Percentiles rank a stretch among this genome's conserved stretches.
Evolutionary conservation across 1,139 yeast species (phyloP).

Genomic region (Geotrichum candidum): DNA sequence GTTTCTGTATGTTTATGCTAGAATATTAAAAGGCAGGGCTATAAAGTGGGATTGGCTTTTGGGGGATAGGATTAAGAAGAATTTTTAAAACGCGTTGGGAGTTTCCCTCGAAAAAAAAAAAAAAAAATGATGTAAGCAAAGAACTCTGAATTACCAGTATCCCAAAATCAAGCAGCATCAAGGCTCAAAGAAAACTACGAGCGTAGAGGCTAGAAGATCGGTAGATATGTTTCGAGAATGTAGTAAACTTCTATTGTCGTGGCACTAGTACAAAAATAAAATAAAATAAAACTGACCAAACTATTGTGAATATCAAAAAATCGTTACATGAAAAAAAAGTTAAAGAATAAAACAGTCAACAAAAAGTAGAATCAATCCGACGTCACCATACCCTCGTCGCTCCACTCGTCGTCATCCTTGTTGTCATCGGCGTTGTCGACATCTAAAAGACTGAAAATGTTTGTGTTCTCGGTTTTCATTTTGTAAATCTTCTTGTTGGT

Average conservation of each 20-base stretch:
- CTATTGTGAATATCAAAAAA: neutral
- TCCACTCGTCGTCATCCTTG: neutral
- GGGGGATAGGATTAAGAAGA: neutral
- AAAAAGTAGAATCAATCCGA: neutral
- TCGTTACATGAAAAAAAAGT: neutral
- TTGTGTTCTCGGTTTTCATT: constrained; percentile 8
- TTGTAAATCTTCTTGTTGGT: constrained; percentile 10
- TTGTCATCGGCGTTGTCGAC: constrained; percentile 2
- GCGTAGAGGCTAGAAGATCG: neutral
- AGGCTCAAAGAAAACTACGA: too few species aligned
- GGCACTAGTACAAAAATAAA: neutral
- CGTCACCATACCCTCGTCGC: neutral
- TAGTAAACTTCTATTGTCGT: neutral
- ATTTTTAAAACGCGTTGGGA: neutral
- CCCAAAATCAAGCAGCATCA: neutral
- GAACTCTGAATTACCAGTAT: neutral
- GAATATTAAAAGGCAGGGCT: neutral
- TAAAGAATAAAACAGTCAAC: neutral
- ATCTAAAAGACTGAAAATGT: constrained; percentile 11
- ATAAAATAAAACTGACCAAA: neutral
- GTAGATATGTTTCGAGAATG: too few species aligned
- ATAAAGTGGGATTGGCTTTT: neutral
- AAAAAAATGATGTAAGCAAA: neutral
- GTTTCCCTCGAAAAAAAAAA: neutral
- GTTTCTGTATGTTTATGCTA: neutral